Evolutionary conservation across 2,329 filamentous ascomycete species (phyloP), one percentile per base, ranked within the genome.

Genomic region (Fusarium zealandicum): DNA sequence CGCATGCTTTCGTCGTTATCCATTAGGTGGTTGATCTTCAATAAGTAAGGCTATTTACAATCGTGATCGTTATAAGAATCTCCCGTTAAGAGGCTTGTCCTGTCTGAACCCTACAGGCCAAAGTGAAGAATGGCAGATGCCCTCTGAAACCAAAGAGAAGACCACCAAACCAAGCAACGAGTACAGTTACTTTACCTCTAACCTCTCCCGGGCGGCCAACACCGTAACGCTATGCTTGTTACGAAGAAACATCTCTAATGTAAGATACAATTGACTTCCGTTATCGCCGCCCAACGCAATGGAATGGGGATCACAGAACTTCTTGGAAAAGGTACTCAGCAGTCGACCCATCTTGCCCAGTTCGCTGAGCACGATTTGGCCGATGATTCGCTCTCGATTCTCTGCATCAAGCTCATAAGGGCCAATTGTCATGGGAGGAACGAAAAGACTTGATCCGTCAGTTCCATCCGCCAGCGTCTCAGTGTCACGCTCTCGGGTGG

Each of bases 371-470:
- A 50, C 33, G 11, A 50, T 36, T 2, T 50, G 46, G 1, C 46
- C 46, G 12, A 50, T 43, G n/a, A 50, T 50, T 12, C 46, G 38
- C 13, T 50, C 46, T 25, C 38, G 35, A 25, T 50, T 50, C n/a
- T 50, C 46, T 1, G 46, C 27, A 28, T 50, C 46, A 11, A 50
- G 31, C 22, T 50, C 46, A 11, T 50, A 50, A 5, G 46, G 38
- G 5, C 46, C 46, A 4, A 50, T 50, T 4, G 46, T 50, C 30
- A 50, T 43, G 1, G 46, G 46, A 8, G 46, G 46, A 22, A 50
- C 28, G n/a, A 50, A 42, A 22, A 50, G 31, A 31, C 16, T 36
- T 13, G 46, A 42, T 1, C 17, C 30, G 6, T 42, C 31, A n/a
- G 10, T 30, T 50, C 22, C 13, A 14, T 20, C 10, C 20, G 7